Conservation (phyloP, 352 stramenopile genomes). For the Phytophthora pisi region DNA sequence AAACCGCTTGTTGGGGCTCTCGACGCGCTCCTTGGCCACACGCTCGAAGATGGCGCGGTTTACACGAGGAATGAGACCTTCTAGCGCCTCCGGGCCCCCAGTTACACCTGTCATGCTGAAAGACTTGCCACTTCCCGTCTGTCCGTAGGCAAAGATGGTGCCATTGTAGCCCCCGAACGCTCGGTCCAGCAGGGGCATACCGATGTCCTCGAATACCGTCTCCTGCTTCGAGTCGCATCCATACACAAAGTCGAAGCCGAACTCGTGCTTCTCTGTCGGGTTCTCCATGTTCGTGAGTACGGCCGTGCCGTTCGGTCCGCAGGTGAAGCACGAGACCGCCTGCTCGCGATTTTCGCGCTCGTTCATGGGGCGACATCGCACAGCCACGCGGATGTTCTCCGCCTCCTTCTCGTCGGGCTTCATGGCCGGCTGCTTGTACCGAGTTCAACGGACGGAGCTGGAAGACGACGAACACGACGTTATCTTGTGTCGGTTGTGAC, state of each 20-base stretch:
- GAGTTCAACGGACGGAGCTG: conserved; percentile 5
- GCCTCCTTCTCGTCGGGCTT: conserved; percentile 82
- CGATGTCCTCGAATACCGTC: conserved; percentile 82
- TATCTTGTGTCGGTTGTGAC: conserved; percentile 26
- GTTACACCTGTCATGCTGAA: conserved; percentile 88
- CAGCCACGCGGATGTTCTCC: conserved; percentile 92
- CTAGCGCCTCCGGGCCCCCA: conserved; percentile 54
- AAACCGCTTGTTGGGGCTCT: conserved; percentile 82
- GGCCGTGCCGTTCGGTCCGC: conserved; percentile 65
- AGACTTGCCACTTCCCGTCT: conserved; percentile 89
- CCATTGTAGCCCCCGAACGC: conserved; percentile 89
- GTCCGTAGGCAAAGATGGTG: conserved; percentile 91
- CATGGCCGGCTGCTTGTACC: conserved; percentile 53
- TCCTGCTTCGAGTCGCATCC: conserved; percentile 75
- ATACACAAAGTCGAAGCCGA: conserved; percentile 91
- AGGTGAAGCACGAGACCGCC: conserved; percentile 72
- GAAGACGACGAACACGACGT: conserved; percentile 3
- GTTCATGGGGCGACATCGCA: conserved; percentile 93
- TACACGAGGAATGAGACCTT: conserved; percentile 92
- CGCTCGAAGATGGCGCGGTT: conserved; percentile 92
- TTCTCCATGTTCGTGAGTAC: conserved; percentile 88
- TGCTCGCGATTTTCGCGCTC: conserved; percentile 85
- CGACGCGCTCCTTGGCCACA: conserved; percentile 64
- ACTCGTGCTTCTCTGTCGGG: conserved; percentile 78
- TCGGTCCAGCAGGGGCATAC: conserved; percentile 74